Conservation (phyloP, 208 protist genomes). For the Leptomonas seymouri region DNA sequence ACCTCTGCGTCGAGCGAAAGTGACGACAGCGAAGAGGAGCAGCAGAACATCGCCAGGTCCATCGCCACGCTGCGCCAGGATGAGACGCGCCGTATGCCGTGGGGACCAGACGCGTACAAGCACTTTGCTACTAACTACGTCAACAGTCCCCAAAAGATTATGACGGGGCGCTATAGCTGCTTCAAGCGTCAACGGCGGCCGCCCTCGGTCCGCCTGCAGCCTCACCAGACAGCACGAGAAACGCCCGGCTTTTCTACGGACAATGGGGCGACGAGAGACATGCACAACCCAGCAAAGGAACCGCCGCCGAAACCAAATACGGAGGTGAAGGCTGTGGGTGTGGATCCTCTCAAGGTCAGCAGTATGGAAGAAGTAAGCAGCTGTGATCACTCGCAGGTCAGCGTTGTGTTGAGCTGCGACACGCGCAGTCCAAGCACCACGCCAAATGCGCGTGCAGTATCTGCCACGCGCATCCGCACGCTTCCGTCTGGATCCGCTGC, state of each 20-base stretch:
- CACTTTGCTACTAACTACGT: slow-evolving; percentile 80
- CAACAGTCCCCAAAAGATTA: slow-evolving; percentile 66
- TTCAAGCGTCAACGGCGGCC: neutral
- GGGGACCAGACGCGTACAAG: slow-evolving; percentile 75
- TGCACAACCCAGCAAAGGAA: neutral
- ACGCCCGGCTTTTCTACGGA: neutral
- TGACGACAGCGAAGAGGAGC: neutral
- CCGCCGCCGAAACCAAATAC: neutral
- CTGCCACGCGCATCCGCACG: neutral
- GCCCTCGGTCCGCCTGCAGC: neutral
- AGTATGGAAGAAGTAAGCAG: slow-evolving; percentile 3
- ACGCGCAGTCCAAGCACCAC: slow-evolving; percentile 1
- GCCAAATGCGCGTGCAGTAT: neutral
- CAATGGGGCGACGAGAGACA: neutral
- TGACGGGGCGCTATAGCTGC: slow-evolving; percentile 32
- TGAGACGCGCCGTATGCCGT: slow-evolving; percentile 41
- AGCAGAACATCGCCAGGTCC: slow-evolving; percentile 23
- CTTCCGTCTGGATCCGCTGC: neutral
- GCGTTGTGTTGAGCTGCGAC: slow-evolving; percentile 7
- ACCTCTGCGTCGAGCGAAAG: neutral
- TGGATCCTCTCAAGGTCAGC: neutral
- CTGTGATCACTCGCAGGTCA: slow-evolving; percentile 16
- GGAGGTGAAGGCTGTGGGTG: neutral
- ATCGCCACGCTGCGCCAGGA: slow-evolving; percentile 30
- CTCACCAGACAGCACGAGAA: neutral